These are phyloP conservation scores for Apiospora arundinis DNA, from an alignment of 2,329 filamentous ascomycete genomes.

Conservation along the genomic window DNA sequence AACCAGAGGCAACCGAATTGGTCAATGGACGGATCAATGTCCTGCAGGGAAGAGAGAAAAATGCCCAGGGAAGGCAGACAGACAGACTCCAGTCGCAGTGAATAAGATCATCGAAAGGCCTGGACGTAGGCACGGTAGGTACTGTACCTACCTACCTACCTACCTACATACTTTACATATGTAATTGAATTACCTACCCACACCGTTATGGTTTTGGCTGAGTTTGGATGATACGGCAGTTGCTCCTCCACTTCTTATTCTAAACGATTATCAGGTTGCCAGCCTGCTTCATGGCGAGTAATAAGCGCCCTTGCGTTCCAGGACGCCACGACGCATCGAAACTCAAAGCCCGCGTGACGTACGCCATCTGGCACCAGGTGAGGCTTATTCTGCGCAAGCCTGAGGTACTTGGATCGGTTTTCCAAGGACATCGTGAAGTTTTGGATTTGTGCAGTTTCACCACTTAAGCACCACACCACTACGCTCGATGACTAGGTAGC, in stretches of 20 bases:
- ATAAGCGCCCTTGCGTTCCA: neutral
- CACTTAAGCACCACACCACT: neutral
- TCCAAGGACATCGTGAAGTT: neutral
- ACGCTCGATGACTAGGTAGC: no score
- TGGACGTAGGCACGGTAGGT: no score
- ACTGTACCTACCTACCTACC: no score
- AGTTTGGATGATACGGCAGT: conserved; percentile 9
- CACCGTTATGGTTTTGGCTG: neutral
- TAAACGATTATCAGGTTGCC: neutral
- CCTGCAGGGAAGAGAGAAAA: neutral
- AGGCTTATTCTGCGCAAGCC: conserved; percentile 8
- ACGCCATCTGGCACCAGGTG: neutral
- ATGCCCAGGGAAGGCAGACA: neutral
- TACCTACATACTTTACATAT: no score
- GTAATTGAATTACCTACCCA: no score
- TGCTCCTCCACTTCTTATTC: neutral
- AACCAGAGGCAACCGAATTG: neutral
- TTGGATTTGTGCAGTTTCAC: neutral
- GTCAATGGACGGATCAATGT: no score
- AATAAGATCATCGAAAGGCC: no score
- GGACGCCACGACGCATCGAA: neutral
- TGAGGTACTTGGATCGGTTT: neutral
- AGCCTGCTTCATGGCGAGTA: neutral
- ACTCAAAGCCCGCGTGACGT: conserved; percentile 8
- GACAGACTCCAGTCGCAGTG: no score